Base-by-base conservation (phyloP, 352 stramenopile genomes). In the Globisporangium polare region DNA sequence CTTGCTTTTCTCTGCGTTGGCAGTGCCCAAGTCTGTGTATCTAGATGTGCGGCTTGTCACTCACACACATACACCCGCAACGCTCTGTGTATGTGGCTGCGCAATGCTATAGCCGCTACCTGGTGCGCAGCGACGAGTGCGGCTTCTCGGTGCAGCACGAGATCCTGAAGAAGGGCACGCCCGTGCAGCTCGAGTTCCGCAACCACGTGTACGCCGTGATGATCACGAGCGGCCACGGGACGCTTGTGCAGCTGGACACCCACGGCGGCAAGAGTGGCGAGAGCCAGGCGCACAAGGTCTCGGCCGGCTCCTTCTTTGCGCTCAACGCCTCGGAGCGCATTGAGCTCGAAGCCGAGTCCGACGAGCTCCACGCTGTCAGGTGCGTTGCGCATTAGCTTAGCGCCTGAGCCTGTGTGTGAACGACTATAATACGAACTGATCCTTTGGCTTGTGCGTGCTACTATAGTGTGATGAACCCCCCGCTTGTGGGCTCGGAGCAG, bases 91-190 rank as follows among this genome's bases (percentile, higher is more conserved):
- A n/a, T n/a, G n/a, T n/a, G n/a, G n/a, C n/a, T n/a, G n/a, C n/a
- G n/a, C n/a, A n/a, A n/a, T n/a, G n/a, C n/a, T n/a, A 18, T 31
- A 91, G 82, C 20, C 83, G 83, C 51, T 86, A 89, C 60, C 50
- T 92, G 5, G 72, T 92, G 54, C 83, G 81, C 37, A 70, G 68
- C n/a, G 81, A 93, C 55, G 83, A 78, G 45, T 85, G 69, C 46
- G 83, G 83, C 37, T 93, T 93, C 66, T 93, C 83, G 15, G 39
- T 93, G 64, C 83, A 93, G 68, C 83, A 88, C 26, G 83, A 90
- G 42, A 63, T 90, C 27, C 69, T 93, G 17, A 74, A 77, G 55
- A 87, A 89, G 55, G 75, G 74, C 33, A 15, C 47, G 5, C 57
- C 71, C 7, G 77, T 87, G 60, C 74, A 69, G 17, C 74, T 93